Evolutionary conservation across 2,329 filamentous ascomycete genomes (phyloP).

Genomic region (Tolypocladium amazonense): DNA sequence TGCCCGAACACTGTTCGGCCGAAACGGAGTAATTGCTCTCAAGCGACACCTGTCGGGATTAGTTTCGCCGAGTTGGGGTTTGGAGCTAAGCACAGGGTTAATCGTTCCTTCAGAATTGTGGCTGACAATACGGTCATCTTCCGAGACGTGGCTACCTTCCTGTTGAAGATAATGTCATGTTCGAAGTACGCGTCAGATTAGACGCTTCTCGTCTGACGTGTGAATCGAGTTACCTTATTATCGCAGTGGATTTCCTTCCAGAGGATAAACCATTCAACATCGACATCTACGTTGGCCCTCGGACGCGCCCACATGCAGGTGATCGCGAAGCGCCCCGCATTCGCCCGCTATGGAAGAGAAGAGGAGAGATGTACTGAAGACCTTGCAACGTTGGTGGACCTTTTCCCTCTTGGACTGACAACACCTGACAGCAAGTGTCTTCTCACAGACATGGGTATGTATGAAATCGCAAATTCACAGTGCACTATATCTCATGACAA

Average conservation of each 20-base stretch:
- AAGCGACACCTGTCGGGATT: neutral
- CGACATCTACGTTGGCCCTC: too few relatives aligned
- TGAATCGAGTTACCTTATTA: neutral
- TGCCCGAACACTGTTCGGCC: neutral
- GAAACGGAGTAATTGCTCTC: neutral
- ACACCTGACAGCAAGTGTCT: too few relatives aligned
- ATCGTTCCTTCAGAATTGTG: neutral
- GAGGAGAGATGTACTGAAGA: too few relatives aligned
- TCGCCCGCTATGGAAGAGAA: too few relatives aligned
- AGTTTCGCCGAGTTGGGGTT: neutral
- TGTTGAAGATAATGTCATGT: neutral
- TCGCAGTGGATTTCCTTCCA: neutral
- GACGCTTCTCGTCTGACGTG: neutral
- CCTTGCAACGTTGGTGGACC: too few relatives aligned
- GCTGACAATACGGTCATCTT: neutral
- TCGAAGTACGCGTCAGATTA: neutral
- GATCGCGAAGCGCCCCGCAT: too few relatives aligned
- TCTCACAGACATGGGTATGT: too few relatives aligned
- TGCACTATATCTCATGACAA: neutral
- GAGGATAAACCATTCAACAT: too few relatives aligned
- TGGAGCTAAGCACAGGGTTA: neutral
- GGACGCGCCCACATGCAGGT: too few relatives aligned
- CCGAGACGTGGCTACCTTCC: neutral
- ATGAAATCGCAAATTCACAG: too few relatives aligned
- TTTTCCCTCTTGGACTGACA: too few relatives aligned